These are phyloP conservation scores for Hypoxylon sp. DNA, from an alignment of 2,329 filamentous ascomycete species.

Conservation along the genomic window DNA sequence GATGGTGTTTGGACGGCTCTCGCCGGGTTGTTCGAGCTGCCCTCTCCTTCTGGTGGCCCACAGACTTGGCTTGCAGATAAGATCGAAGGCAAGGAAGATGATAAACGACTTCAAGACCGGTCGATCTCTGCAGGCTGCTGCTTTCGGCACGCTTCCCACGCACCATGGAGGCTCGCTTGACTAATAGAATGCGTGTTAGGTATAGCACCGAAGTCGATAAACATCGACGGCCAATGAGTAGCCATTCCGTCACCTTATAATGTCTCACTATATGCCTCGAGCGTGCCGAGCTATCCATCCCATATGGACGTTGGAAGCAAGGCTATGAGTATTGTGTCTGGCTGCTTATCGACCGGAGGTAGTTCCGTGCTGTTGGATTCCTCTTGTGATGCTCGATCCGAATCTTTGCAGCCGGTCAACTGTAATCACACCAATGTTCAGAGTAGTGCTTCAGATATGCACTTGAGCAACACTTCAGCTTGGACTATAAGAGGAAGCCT, in stretches of 20 bases:
- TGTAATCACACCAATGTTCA: neutral
- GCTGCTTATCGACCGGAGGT: constrained; percentile 6
- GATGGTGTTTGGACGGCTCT: constrained; percentile 34
- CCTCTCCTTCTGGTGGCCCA: constrained; percentile 27
- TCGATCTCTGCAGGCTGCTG: constrained; percentile 5
- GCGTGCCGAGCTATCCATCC: too few relatives aligned
- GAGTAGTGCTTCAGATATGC: neutral
- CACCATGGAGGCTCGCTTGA: constrained; percentile 17
- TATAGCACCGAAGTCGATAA: constrained; percentile 23
- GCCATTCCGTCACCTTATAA: neutral
- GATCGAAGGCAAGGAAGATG: constrained; percentile 1
- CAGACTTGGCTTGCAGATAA: constrained; percentile 31
- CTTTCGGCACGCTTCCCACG: constrained; percentile 21
- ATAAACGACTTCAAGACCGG: constrained; percentile 16
- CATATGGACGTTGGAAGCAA: too few relatives aligned
- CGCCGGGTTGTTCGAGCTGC: constrained; percentile 12
- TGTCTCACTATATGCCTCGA: too few relatives aligned
- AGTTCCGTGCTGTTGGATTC: constrained; percentile 13
- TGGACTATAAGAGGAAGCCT: neutral
- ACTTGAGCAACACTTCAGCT: neutral
- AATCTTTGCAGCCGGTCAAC: neutral
- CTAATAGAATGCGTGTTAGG: constrained; percentile 30
- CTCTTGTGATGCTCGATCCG: constrained; percentile 4
- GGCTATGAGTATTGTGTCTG: constrained; percentile 11
- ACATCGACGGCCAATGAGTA: constrained; percentile 22